phyloP scores from a whole-genome alignment of 257 asterid genomes.

The Solanum etuberosum region DNA sequence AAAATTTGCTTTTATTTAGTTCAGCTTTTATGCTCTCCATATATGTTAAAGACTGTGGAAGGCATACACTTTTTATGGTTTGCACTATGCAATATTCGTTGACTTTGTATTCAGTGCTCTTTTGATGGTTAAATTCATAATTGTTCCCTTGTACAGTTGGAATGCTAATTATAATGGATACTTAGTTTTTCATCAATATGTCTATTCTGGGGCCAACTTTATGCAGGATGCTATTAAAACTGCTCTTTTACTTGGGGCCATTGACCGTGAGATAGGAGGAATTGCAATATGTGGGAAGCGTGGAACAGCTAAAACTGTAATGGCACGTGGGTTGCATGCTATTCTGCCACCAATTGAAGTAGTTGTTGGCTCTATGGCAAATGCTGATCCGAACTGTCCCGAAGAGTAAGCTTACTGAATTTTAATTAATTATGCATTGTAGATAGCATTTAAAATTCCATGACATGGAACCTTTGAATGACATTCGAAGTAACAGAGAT shows the following conservation, averaged over 20 bases:
- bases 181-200: neutral
- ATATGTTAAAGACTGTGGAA: neutral
- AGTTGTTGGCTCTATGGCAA: conserved; percentile 66
- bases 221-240: conserved; percentile 91
- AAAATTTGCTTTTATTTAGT: neutral
- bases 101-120: neutral
- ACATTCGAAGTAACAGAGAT: neutral
- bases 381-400: conserved; percentile 68
- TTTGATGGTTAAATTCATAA: neutral
- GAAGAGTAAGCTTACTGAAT: conserved; percentile 64
- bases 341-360: conserved; percentile 97
- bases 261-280: conserved; percentile 95
- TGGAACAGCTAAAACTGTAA: conserved; percentile 96
- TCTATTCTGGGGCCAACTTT: conserved; percentile 8
- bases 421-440: neutral
- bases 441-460: neutral
- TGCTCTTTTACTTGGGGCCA: conserved; percentile 93
- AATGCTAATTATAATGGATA: neutral
- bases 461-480: neutral
- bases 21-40: neutral
- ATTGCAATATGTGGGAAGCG: conserved; percentile 95
- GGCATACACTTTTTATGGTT: neutral
- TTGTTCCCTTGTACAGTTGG: neutral
- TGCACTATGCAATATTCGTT: neutral
- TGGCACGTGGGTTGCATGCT: conserved; percentile 98